Base-by-base conservation (phyloP, 2,329 filamentous ascomycete species). In the Emmonsiellopsis sp. region DNA sequence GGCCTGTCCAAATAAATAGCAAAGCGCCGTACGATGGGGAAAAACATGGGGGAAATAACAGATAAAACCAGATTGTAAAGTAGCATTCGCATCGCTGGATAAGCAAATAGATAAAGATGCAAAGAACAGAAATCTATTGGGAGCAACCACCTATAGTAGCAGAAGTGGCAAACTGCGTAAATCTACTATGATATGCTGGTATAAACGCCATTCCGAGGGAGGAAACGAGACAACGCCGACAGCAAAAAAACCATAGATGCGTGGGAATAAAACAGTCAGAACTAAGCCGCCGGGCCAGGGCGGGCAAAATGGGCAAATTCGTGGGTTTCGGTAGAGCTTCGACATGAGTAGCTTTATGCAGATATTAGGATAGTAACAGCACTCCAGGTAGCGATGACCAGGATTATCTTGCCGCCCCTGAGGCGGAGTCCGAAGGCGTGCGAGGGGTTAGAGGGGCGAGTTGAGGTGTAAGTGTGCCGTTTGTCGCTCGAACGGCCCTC, bases 111-210 rank as follows among this genome's bases (percentile, higher is more conserved):
- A 32, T 39, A 49, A 40, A 6, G 10, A n/a, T 5, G 37, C n/a
- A 44, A 44, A 36, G n/a, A n/a, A 44, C 4, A 43, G 31, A 51
- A 42, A 51, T 43, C 49, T 42, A 51, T 44, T 44, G 11, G 49
- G 1, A 13, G 47, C 10, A 39, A 39, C 37, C 33, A 49, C 17
- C 34, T 49, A 34, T 14, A 42, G 37, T 27, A 43, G 9, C 14
- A 36, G 5, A n/a, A 5, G 31, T 14, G 21, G 32, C 36, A 49
- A 49, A 49, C 21, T 17, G 40, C 13, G 17, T 21, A 39, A 27
- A 6, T 31, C 31, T n/a, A 9, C 17, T 36, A 40, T 40, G 9
- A 49, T 40, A 5, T 9, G n/a, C 17, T 27, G 39, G 36, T 13
- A 40, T 14, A n/a, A 49, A 49, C 47, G 47, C 47, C 47, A 42